phyloP scores from a whole-genome alignment of 139 green algal species.

The Gonium pectorale region DNA sequence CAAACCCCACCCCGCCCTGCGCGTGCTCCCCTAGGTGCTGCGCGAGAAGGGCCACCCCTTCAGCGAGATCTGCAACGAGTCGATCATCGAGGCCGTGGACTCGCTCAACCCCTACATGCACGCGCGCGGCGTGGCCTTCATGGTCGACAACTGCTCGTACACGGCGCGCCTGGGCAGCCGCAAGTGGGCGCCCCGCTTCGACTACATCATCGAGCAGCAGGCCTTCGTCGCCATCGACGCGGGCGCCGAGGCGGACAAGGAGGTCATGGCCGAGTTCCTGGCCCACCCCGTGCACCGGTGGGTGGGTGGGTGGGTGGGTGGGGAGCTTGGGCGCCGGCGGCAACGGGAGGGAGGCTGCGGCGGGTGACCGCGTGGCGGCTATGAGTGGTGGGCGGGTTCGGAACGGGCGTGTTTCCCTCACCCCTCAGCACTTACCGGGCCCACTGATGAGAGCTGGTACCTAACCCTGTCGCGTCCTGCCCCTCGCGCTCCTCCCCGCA shows the following conservation, averaged over 20 bases:
- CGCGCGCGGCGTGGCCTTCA: constrained; percentile 98
- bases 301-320: not conserved
- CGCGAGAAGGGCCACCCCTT: constrained; percentile 96
- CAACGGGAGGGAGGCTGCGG: too few relatives aligned
- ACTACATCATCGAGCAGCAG: constrained; percentile 98
- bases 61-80: constrained; percentile 99
- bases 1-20: not conserved
- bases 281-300: constrained; percentile 39
- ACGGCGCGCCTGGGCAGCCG: constrained; percentile 96
- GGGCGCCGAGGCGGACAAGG: constrained; percentile 68
- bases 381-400: too few relatives aligned
- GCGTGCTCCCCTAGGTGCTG: constrained; percentile 66
- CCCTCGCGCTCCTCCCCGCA: not conserved
- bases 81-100: constrained; percentile 98
- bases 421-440: too few relatives aligned
- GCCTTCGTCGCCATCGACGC: constrained; percentile 79
- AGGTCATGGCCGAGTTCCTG: constrained; percentile 65
- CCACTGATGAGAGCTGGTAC: too few relatives aligned
- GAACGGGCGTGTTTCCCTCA: too few relatives aligned
- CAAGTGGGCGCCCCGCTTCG: constrained; percentile 99
- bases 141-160: constrained; percentile 99
- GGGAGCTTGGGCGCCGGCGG: too few relatives aligned
- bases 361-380: too few relatives aligned
- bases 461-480: too few relatives aligned
- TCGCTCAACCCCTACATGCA: constrained; percentile 99